Conservation (phyloP, 2,329 filamentous ascomycete species). For the Aspergillus thermomutatus region DNA sequence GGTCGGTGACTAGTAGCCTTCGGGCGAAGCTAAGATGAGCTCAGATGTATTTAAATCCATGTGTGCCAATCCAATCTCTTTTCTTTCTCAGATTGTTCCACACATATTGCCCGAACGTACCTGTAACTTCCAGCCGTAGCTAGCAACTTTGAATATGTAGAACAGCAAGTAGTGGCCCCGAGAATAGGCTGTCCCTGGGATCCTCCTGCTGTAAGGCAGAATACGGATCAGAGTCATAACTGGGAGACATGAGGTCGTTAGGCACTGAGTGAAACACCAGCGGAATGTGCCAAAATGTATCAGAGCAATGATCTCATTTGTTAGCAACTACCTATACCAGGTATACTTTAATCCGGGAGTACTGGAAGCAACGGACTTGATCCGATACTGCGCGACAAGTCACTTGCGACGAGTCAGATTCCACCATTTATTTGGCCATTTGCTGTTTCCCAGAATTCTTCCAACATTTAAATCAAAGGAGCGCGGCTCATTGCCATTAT, state of each 20-base stretch:
- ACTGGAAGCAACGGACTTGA: not conserved
- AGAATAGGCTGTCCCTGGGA: no score
- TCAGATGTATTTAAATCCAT: no score
- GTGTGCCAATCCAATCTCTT: no score
- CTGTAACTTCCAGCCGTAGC: no score
- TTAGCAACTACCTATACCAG: not conserved
- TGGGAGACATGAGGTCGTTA: not conserved
- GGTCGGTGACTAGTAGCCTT: no score
- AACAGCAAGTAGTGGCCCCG: no score
- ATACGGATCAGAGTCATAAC: no score
- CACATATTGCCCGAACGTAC: no score
- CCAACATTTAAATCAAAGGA: not conserved
- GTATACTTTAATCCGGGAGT: not conserved
- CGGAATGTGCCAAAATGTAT: not conserved
- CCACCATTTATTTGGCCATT: not conserved
- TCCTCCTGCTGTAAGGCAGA: not conserved
- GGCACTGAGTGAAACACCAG: not conserved
- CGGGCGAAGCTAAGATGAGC: no score
- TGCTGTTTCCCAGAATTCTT: not conserved
- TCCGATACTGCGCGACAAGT: not conserved
- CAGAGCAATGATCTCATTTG: not conserved
- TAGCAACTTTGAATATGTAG: no score
- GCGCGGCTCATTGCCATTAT: not conserved
- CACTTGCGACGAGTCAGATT: not conserved
- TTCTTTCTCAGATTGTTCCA: no score